phyloP scores from a whole-genome alignment of 768 basidiomycete genomes.

The Rhizopogon roseolus region DNA sequence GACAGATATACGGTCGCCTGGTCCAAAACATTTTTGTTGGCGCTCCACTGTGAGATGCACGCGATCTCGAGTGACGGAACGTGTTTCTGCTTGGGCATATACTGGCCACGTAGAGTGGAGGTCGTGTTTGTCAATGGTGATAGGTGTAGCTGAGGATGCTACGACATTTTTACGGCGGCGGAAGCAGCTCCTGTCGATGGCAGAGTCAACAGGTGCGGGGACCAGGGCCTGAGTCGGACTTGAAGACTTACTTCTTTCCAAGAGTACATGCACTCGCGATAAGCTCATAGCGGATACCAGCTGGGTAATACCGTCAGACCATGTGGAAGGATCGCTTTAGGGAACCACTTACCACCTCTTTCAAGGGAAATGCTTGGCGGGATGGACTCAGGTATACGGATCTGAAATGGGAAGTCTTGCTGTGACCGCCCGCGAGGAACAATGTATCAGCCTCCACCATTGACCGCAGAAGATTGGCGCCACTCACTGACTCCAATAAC shows the following conservation, averaged over 20 bases:
- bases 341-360: slow-evolving; percentile 49
- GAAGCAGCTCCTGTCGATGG: slow-evolving; percentile 62
- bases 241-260: slow-evolving; percentile 66
- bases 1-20: slow-evolving; percentile 75
- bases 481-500: slow-evolving; percentile 57
- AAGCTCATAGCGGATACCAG: slow-evolving; percentile 87
- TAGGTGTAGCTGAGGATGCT: slow-evolving; percentile 58
- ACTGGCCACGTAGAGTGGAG: slow-evolving; percentile 92
- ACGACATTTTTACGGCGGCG: slow-evolving; percentile 73
- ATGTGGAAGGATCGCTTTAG: neutral
- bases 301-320: slow-evolving; percentile 27
- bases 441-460: neutral
- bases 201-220: slow-evolving; percentile 1
- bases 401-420: slow-evolving; percentile 88
- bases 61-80: slow-evolving; percentile 60
- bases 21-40: slow-evolving; percentile 75
- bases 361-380: slow-evolving; percentile 83
- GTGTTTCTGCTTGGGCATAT: slow-evolving; percentile 73
- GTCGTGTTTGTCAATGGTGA: slow-evolving; percentile 91
- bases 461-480: neutral
- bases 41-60: slow-evolving; percentile 76
- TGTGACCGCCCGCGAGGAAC: slow-evolving; percentile 22
- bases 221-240: neutral
- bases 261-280: slow-evolving; percentile 83
- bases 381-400: slow-evolving; percentile 89